Evolutionary conservation across 2,329 filamentous ascomycete species (phyloP), one percentile per base, ranked within the genome.

Genomic region (Epichloe elymi): DNA sequence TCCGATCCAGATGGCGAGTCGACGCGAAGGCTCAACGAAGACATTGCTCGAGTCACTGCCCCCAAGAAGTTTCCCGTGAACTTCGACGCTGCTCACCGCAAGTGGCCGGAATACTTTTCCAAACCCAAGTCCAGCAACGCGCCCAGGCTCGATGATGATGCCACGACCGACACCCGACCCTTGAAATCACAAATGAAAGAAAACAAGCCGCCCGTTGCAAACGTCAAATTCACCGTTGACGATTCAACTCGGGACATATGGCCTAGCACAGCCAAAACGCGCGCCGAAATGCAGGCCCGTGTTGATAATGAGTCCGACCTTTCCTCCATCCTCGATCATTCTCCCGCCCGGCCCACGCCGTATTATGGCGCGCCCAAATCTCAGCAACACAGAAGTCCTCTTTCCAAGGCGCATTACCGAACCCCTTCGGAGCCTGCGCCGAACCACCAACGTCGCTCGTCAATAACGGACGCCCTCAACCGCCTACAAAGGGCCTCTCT

Each of bases 1-100:
- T 72, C 74, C 51, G 71, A 72, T 51, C 73, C 72, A 38, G 74
- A 77, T 53, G 74, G 70, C 61, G 76, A 79, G 61, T 76, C 74
- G 33, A 78, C 75, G 40, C 72, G 73, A 51, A 68, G 67, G 51
- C 66, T 76, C 40, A 71, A 74, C 57, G 70, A 75, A 48, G 69
- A 75, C 39, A 72, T 74, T 54, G 70, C 70, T 50, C 64, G 70
- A 37, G 61, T 73, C 43, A 70, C 68, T 14, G 65, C 67, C 5
- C 60, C 65, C 11, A 63, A 63, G 42, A 70, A 70, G 57, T 60
- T 69, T 8, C 62, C 68, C 30, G 61, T 72, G 55, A 70, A 73
- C 59, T 70, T 66, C 64, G 70, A 73, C 37, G 69, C 67, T 52
- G 70, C 69, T 42, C 69, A 72, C 57, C 72, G 71, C 59, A 70